Conservation (phyloP, 305 asterid species). For the Fraxinus angustifolia region DNA sequence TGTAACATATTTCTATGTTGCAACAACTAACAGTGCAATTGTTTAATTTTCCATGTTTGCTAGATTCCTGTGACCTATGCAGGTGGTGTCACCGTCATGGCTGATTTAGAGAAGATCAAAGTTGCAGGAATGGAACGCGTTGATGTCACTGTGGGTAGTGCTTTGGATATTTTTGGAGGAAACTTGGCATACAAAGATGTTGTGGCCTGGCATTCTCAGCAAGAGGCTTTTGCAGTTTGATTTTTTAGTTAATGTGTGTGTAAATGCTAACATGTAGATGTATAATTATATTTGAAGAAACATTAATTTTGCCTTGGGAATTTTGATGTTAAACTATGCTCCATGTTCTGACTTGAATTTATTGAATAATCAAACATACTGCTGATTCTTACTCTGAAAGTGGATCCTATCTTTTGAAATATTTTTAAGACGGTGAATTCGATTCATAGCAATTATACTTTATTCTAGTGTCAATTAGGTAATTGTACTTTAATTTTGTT, state of each 20-base stretch:
- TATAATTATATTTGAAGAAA: neutral
- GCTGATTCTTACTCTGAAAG: neutral
- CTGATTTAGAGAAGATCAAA: constrained; percentile 78
- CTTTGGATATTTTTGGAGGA: constrained; percentile 94
- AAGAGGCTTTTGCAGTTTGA: constrained; percentile 45
- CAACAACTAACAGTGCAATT: neutral
- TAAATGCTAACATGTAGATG: neutral
- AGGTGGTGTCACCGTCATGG: constrained; percentile 80
- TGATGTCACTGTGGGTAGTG: constrained; percentile 93
- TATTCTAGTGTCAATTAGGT: neutral
- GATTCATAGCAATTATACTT: neutral
- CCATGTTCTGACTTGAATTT: neutral
- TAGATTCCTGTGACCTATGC: constrained; percentile 97
- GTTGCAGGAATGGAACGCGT: constrained; percentile 74
- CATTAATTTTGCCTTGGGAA: neutral
- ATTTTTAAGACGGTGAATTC: neutral
- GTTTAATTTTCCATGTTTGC: constrained; percentile 16
- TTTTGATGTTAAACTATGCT: neutral
- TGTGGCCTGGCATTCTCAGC: constrained; percentile 82
- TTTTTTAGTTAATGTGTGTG: neutral
- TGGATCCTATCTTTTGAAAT: neutral
- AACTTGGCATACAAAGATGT: constrained; percentile 75
- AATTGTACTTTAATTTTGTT: no score
- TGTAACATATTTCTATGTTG: neutral
- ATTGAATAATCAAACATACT: neutral